Evolutionary conservation across 2,329 filamentous ascomycete species (phyloP).

Genomic region (Pseudogymnoascus pannorum): DNA sequence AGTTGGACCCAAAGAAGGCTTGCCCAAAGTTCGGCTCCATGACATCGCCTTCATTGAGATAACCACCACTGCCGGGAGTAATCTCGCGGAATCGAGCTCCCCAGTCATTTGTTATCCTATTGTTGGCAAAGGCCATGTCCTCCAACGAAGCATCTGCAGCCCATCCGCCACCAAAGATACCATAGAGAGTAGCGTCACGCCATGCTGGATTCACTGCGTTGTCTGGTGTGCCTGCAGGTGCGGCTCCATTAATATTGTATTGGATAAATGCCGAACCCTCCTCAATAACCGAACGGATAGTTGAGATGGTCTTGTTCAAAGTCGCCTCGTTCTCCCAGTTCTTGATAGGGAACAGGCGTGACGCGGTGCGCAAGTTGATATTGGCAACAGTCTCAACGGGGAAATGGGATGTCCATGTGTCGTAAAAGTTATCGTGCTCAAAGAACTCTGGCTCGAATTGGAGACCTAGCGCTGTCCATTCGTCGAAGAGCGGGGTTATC

Average conservation of each 20-base stretch:
- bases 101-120: slow-evolving; percentile 26
- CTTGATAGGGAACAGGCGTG: slow-evolving; percentile 35
- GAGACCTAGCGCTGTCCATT: slow-evolving; percentile 22
- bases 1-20: slow-evolving; percentile 35
- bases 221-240: slow-evolving; percentile 9
- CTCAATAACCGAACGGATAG: slow-evolving; percentile 29
- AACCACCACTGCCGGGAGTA: slow-evolving; percentile 36
- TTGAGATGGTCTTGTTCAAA: slow-evolving; percentile 22
- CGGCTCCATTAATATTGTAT: slow-evolving; percentile 10
- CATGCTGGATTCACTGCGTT: slow-evolving; percentile 18
- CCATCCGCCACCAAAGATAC: slow-evolving; percentile 11
- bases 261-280: slow-evolving; percentile 28
- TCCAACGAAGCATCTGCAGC: slow-evolving; percentile 16
- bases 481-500: slow-evolving; percentile 33
- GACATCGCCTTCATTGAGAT: slow-evolving; percentile 45
- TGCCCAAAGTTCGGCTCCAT: slow-evolving; percentile 35
- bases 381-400: slow-evolving; percentile 28
- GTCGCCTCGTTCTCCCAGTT: slow-evolving; percentile 28
- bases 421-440: slow-evolving; percentile 9
- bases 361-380: slow-evolving; percentile 28
- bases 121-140: slow-evolving; percentile 21
- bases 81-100: slow-evolving; percentile 27
- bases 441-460: slow-evolving; percentile 10
- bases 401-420: slow-evolving; percentile 33
- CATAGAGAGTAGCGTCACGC: slow-evolving; percentile 10